Evolutionary conservation across 1,139 yeast species (phyloP).

Genomic region (Lodderomyces jiufengensis): DNA sequence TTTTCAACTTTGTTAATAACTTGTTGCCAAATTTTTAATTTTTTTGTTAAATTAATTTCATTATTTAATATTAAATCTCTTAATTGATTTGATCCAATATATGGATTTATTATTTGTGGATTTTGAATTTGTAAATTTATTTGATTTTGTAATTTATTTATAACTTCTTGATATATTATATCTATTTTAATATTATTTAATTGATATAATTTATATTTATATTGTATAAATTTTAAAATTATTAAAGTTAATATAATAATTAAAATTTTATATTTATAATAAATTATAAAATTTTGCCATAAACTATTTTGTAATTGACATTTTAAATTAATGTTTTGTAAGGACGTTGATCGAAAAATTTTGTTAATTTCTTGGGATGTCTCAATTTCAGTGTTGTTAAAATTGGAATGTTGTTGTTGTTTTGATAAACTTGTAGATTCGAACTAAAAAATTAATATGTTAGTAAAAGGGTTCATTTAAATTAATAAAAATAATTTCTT

Average conservation of each 20-base stretch:
- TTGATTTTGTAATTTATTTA: conserved; percentile 44
- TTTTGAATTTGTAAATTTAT: conserved; percentile 23
- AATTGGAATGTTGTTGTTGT: conserved; percentile 21
- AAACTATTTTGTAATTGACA: conserved; percentile 60
- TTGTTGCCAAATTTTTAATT: conserved; percentile 57
- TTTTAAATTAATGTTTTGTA: conserved; percentile 57
- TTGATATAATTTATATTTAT: conserved; percentile 31
- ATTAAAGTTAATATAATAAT: conserved; percentile 27
- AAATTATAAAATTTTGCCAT: conserved; percentile 39
- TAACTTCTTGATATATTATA: conserved; percentile 39
- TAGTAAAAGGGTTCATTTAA: conserved; percentile 15
- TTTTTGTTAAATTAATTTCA: conserved; percentile 42
- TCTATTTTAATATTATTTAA: conserved; percentile 30
- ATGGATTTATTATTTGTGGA: conserved; percentile 32
- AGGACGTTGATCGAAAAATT: conserved; percentile 71
- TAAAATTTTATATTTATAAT: conserved; percentile 29
- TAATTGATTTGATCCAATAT: conserved; percentile 70
- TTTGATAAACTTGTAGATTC: conserved; percentile 25
- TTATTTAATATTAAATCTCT: conserved; percentile 63
- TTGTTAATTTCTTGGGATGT: conserved; percentile 31
- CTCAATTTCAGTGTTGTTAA: conserved; percentile 32
- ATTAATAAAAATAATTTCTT: too few relatives aligned
- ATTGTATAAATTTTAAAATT: conserved; percentile 24
- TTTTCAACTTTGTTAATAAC: conserved; percentile 60
- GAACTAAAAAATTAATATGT: conserved; percentile 24